Percentiles rank a stretch among this genome's conserved stretches.
Evolutionary conservation across 1,139 yeast genomes (phyloP).

Genomic region (Blastobotrys serpentis): DNA sequence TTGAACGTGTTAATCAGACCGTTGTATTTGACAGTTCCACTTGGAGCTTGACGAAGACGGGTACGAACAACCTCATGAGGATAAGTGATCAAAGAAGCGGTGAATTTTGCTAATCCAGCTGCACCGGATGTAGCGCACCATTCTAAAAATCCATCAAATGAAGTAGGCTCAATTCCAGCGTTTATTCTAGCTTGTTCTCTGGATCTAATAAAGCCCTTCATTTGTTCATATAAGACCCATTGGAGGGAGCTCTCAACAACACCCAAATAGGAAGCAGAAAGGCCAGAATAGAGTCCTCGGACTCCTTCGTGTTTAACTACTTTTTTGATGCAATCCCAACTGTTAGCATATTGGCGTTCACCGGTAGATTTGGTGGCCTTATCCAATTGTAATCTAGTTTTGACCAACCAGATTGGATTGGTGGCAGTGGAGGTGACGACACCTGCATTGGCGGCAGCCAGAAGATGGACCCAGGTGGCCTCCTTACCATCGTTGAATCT

Average conservation of each 20-base stretch:
- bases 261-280: conserved; percentile 92
- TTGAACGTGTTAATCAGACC: conserved; percentile 87
- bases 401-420: conserved; percentile 97
- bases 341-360: conserved; percentile 68
- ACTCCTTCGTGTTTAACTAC: conserved; percentile 78
- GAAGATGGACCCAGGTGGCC: conserved; percentile 79
- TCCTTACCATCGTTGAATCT: conserved; percentile 72
- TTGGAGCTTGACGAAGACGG: conserved; percentile 92
- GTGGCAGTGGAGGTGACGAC: conserved; percentile 96
- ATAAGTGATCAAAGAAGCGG: conserved; percentile 89
- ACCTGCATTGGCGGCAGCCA: conserved; percentile 93
- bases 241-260: conserved; percentile 91
- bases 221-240: conserved; percentile 96
- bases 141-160: conserved; percentile 67
- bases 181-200: conserved; percentile 47
- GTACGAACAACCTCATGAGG: conserved; percentile 99
- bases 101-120: conserved; percentile 93
- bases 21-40: conserved; percentile 82
- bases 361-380: conserved; percentile 46
- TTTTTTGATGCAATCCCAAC: conserved; percentile 77
- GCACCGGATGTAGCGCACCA: conserved; percentile 98
- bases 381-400: conserved; percentile 91
- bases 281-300: conserved; percentile 76
- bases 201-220: conserved; percentile 68
- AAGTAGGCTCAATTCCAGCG: conserved; percentile 46